These are phyloP conservation scores for Aspergillus alliaceus DNA, from an alignment of 2,329 filamentous ascomycete species.

Conservation along the genomic window DNA sequence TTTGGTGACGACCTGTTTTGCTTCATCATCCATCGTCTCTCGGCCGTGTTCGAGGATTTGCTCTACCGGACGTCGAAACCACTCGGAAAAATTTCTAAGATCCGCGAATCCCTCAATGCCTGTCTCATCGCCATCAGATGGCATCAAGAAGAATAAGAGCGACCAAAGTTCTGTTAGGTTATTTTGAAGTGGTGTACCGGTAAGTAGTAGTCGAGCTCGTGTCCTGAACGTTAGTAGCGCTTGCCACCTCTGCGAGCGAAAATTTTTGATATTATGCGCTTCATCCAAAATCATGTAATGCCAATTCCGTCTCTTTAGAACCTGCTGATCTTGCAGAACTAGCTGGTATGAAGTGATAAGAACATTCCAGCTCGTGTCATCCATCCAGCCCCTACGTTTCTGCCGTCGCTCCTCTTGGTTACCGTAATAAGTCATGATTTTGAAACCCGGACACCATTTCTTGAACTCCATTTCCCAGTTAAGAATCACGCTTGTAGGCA, in stretches of 20 bases:
- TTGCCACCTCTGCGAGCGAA: conserved; percentile 96
- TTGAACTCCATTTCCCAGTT: conserved; percentile 99
- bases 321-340: conserved; percentile 87
- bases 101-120: conserved; percentile 89
- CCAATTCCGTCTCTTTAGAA: conserved; percentile 90
- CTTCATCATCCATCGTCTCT: conserved; percentile 92
- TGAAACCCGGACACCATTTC: conserved; percentile 96
- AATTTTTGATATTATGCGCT: conserved; percentile 99
- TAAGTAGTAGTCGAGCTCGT: conserved; percentile 79
- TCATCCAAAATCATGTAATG: conserved; percentile 98
- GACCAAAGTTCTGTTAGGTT: conserved; percentile 98
- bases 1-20: conserved; percentile 85
- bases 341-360: conserved; percentile 98
- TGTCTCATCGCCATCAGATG: conserved; percentile 70
- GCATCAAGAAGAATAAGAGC: conserved; percentile 92
- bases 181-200: conserved; percentile 94
- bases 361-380: conserved; percentile 93
- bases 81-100: conserved; percentile 92
- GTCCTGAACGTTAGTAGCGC: conserved; percentile 93
- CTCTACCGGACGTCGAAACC: conserved; percentile 92
- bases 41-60: conserved; percentile 94
- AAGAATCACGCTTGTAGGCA: conserved; percentile 96
- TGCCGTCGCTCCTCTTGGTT: conserved; percentile 86
- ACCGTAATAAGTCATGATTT: conserved; percentile 95
- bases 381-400: conserved; percentile 90